A percentile compares a stretch with the other conserved stretches of the same genome.
phyloP scores from a whole-genome alignment of 2,329 filamentous ascomycete genomes.

The Phoma sp. region DNA sequence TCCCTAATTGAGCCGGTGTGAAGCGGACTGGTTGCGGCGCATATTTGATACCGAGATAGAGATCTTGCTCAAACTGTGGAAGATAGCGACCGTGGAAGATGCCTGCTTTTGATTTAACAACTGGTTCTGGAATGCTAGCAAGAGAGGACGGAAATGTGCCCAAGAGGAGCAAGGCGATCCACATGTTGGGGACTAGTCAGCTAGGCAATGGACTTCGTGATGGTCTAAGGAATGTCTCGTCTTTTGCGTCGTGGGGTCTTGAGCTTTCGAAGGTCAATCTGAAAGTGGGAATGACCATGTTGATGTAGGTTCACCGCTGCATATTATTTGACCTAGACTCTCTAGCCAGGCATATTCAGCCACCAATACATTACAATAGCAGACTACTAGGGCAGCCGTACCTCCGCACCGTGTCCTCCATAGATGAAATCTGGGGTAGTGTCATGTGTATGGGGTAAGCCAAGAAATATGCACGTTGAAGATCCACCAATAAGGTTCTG shows the following conservation, averaged over 20 bases:
- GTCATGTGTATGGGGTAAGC: constrained; percentile 12
- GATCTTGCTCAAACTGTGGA: constrained; percentile 35
- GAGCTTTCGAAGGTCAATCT: too few species aligned
- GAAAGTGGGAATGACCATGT: too few species aligned
- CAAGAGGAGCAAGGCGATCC: background rate
- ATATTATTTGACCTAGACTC: too few species aligned
- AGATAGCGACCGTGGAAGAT: constrained; percentile 37
- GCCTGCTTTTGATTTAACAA: constrained; percentile 33
- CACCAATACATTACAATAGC: too few species aligned
- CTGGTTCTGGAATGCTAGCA: constrained; percentile 5
- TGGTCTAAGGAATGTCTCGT: background rate
- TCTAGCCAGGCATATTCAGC: too few species aligned
- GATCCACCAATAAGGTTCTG: constrained; percentile 9
- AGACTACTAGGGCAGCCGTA: too few species aligned
- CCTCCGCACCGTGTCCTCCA: background rate
- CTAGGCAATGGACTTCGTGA: too few species aligned
- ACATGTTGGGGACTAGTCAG: background rate
- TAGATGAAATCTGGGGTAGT: constrained; percentile 1
- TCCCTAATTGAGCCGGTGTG: constrained; percentile 24
- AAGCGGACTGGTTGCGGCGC: constrained; percentile 37
- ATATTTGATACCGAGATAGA: constrained; percentile 41
- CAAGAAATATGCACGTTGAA: constrained; percentile 3
- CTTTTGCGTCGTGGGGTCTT: background rate
- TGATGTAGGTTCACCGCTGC: too few species aligned
- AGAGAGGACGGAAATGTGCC: background rate